These are phyloP conservation scores for Apiospora koreana DNA, from an alignment of 2,329 filamentous ascomycete genomes.

Conservation along the genomic window DNA sequence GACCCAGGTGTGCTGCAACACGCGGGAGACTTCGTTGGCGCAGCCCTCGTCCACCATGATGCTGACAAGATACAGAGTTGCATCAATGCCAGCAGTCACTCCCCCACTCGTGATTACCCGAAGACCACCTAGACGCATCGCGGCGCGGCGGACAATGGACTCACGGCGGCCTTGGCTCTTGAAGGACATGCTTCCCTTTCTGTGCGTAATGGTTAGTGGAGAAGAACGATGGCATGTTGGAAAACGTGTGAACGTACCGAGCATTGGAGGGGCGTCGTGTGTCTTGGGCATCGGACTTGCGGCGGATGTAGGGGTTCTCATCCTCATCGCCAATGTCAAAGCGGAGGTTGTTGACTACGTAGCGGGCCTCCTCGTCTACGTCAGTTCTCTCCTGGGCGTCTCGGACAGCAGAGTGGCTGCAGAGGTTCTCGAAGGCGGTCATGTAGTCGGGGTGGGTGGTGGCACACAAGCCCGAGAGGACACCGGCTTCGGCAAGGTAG, in stretches of 20 bases:
- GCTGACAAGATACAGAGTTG: slow-evolving; percentile 80
- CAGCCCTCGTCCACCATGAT: slow-evolving; percentile 77
- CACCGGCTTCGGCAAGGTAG: slow-evolving; percentile 73
- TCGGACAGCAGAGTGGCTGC: slow-evolving; percentile 70
- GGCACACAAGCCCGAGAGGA: slow-evolving; percentile 76
- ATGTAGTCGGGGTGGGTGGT: slow-evolving; percentile 82
- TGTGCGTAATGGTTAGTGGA: slow-evolving; percentile 29
- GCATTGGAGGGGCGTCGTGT: slow-evolving; percentile 62
- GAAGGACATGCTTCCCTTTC: slow-evolving; percentile 84
- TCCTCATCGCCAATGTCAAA: slow-evolving; percentile 82
- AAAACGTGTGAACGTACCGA: slow-evolving; percentile 45
- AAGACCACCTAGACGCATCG: slow-evolving; percentile 69
- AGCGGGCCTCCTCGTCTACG: slow-evolving; percentile 77
- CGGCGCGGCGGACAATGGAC: slow-evolving; percentile 76
- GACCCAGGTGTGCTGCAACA: slow-evolving; percentile 82
- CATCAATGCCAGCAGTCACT: slow-evolving; percentile 79
- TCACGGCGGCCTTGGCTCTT: slow-evolving; percentile 76
- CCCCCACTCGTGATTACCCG: slow-evolving; percentile 81
- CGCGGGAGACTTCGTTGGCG: slow-evolving; percentile 72
- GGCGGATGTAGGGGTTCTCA: slow-evolving; percentile 80
- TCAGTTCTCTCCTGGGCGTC: slow-evolving; percentile 77
- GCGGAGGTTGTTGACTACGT: slow-evolving; percentile 88
- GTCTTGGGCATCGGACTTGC: slow-evolving; percentile 70
- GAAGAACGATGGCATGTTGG: neutral
- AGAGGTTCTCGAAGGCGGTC: slow-evolving; percentile 79